phyloP scores from a whole-genome alignment of 345 rosid genomes.

The Heritiera fomes region DNA sequence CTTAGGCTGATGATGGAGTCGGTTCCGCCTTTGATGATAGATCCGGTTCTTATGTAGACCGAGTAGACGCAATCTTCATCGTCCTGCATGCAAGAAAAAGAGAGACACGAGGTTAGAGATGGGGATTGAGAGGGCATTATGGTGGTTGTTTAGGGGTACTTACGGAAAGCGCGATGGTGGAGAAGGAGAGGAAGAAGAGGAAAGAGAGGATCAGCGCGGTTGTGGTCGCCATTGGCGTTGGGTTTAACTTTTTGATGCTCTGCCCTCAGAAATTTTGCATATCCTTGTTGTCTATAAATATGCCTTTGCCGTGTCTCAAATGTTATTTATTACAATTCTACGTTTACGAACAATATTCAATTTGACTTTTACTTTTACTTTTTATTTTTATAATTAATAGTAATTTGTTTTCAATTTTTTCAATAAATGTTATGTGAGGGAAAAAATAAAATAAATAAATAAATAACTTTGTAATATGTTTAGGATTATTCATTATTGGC shows the following conservation, averaged over 20 bases:
- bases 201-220: background rate
- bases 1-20: slow-evolving; percentile 63
- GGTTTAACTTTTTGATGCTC: background rate
- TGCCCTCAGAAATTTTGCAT: background rate
- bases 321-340: background rate
- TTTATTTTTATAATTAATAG: too few species aligned
- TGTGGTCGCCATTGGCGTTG: slow-evolving; percentile 6
- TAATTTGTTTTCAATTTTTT: too few species aligned
- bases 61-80: slow-evolving; percentile 73
- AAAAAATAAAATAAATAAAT: too few species aligned
- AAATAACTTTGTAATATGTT: too few species aligned
- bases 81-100: slow-evolving; percentile 31
- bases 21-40: slow-evolving; percentile 76
- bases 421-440: too few species aligned
- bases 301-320: background rate
- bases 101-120: background rate
- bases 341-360: too few species aligned
- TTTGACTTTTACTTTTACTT: too few species aligned
- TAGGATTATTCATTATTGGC: too few species aligned
- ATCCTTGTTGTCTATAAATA: background rate
- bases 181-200: slow-evolving; percentile 28
- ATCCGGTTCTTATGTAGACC: slow-evolving; percentile 69
- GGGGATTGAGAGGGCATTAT: background rate
- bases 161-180: slow-evolving; percentile 25
- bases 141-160: slow-evolving; percentile 9